Base-by-base conservation (phyloP, 148 eudicot genomes). In the Beta vulgaris region DNA sequence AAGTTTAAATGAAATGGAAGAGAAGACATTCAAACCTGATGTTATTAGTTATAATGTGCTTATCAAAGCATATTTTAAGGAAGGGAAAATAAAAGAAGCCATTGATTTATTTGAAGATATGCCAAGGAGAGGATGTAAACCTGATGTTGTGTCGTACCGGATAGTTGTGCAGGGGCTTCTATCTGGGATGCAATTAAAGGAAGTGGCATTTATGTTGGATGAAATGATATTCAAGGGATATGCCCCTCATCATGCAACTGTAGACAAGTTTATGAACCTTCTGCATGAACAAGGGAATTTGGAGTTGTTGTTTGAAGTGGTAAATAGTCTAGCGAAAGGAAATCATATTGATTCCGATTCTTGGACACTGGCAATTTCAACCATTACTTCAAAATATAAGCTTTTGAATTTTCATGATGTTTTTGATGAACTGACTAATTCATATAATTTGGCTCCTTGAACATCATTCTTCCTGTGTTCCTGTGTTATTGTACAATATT, bases 141-240 rank as follows among this genome's bases (percentile, higher is more conserved):
- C 96, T 0, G 91, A 93, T 78, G 85, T 90, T 9, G 82, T 91
- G 3, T 82, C 91, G 0, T 93, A 89, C 71, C 77, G 93, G 75
- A 86, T 73, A 26, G 71, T 85, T 55, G 79, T 93, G 71, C 85
- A 84, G n/a, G 91, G 85, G 75, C 86, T 91, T 72, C 77, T 86
- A 63, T 75, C 78, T 43, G 85, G 74, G 18, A 77, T 70, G 84
- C 79, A 76, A 74, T 72, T 86, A 42, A 40, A 84, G 71, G 90
- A 88, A 78, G 98, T 88, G 15, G 86, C 87, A 11, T 11, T 74
- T 60, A 32, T 85, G 73, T 87, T 93, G 82, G 96, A 93, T 82
- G 96, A 93, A 85, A 93, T 93, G 98, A 71, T 91, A 36, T 86
- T 89, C 77, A 89, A 81, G 81, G 90, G 90, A 32, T 89, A 81